Evolutionary conservation across 1,139 yeast genomes (phyloP), one percentile per base, ranked within the genome.

Genomic region (Pneumocystis canis): DNA sequence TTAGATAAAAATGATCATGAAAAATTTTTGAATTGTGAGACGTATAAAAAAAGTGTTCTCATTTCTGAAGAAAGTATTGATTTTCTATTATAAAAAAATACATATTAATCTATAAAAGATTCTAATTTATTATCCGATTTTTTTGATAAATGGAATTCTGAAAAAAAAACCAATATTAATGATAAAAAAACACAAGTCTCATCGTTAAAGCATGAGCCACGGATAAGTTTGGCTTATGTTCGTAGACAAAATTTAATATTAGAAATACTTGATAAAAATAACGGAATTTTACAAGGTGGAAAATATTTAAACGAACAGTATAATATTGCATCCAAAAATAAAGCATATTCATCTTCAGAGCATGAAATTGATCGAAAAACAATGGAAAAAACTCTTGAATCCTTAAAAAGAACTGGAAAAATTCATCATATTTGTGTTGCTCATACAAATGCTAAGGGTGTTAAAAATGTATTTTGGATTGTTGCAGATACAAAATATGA

Each of bases 361-460:
- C n/a, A 47, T 47, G 54, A 47, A 25, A 47, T 47, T 47, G 54
- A 47, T 47, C 54, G 54, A 20, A 47, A 47, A 47, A 47, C 54
- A 47, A 47, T 47, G 54, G 54, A 47, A 5, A 47, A 25, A 47
- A 47, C 54, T 47, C 54, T 47, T 47, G 54, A 47, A 9, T 47
- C 54, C 11, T 47, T 47, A 20, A 47, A 47, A 20, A 47, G 54
- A 47, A 11, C 20, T 20, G 54, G 54, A 47, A 47, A 47, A 25
- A 47, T 47, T 47, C 54, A 47, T 47, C 54, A 47, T 47, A 47
- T 47, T 47, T 47, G 54, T 25, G 54, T 47, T 3, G 54, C 54
- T 47, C 30, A 47, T 47, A 47, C 54, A 47, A 47, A 25, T 47
- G n/a, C 54, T 47, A 47, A 47, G 25, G 54, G 54, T 25, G 14